phyloP scores from a whole-genome alignment of 1,284 basidiomycete species.

The Neonothopanus nambi region DNA sequence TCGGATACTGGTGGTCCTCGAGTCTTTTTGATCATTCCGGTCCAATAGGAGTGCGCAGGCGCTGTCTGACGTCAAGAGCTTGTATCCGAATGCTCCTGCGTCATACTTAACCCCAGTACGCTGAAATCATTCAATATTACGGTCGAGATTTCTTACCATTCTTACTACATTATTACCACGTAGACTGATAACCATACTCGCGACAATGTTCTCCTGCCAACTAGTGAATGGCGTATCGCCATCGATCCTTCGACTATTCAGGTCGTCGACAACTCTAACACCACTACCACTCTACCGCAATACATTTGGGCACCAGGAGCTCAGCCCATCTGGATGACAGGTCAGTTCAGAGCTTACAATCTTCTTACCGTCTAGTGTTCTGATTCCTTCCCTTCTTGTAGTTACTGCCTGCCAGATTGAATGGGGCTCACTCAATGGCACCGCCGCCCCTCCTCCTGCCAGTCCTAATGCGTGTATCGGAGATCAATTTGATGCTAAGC shows the following conservation, averaged over 20 bases:
- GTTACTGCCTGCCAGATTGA: slow-evolving; percentile 36
- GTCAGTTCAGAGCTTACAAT: slow-evolving; percentile 4
- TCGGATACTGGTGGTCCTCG: neutral
- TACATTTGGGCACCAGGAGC: slow-evolving; percentile 38
- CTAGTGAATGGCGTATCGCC: slow-evolving; percentile 36
- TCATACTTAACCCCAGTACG: slow-evolving; percentile 32
- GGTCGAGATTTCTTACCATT: neutral
- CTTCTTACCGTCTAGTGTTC: neutral
- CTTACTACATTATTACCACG: neutral
- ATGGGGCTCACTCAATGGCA: slow-evolving; percentile 32
- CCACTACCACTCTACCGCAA: slow-evolving; percentile 28
- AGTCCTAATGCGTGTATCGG: slow-evolving; percentile 34
- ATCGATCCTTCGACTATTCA: slow-evolving; percentile 36
- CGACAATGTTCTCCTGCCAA: slow-evolving; percentile 37
- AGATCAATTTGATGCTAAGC: slow-evolving; percentile 31
- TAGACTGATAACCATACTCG: slow-evolving; percentile 36
- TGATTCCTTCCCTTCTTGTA: neutral
- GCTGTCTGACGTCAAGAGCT: slow-evolving; percentile 29
- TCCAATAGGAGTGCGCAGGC: slow-evolving; percentile 35
- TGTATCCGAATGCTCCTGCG: slow-evolving; percentile 36
- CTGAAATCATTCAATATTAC: slow-evolving; percentile 2
- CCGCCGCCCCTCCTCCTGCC: slow-evolving; percentile 35
- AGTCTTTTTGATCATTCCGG: neutral
- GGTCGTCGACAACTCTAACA: slow-evolving; percentile 31
- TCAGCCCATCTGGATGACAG: slow-evolving; percentile 37